Evolutionary conservation across 176 grass and related monocot species (phyloP).

Genomic region (Tillandsia leiboldiana): DNA sequence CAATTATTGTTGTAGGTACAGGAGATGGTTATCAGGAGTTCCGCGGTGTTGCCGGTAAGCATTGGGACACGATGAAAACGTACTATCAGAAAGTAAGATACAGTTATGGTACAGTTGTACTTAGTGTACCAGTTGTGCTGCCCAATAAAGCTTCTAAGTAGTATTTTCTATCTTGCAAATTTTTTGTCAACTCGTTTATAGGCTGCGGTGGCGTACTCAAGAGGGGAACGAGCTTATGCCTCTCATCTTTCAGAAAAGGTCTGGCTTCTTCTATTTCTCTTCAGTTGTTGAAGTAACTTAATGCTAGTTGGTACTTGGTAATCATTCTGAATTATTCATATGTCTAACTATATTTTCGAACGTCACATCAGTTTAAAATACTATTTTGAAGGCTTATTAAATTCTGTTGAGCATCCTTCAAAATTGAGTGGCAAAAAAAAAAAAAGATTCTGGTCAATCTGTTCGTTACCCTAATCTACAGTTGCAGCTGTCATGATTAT

Average conservation of each 20-base stretch:
- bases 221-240: conserved; percentile 69
- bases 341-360: too few species aligned
- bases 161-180: neutral
- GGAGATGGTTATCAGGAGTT: conserved; percentile 56
- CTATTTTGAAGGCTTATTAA: too few species aligned
- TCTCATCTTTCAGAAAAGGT: conserved; percentile 79
- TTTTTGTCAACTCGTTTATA: conserved; percentile 33
- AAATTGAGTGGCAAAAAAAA: too few species aligned
- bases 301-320: neutral
- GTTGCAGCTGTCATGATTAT: too few species aligned
- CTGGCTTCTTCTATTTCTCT: conserved; percentile 2
- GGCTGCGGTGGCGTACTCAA: conserved; percentile 78
- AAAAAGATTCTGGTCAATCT: too few species aligned
- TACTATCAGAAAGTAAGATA: conserved; percentile 69
- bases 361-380: too few species aligned
- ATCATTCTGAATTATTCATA: too few species aligned
- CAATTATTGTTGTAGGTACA: conserved; percentile 33
- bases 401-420: too few species aligned
- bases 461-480: too few species aligned
- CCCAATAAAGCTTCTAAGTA: neutral
- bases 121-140: neutral
- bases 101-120: neutral
- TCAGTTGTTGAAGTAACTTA: neutral
- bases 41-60: conserved; percentile 34
- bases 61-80: conserved; percentile 67